These are phyloP conservation scores for Clavispora fructus DNA, from an alignment of 805 yeast genomes.

Conservation along the genomic window DNA sequence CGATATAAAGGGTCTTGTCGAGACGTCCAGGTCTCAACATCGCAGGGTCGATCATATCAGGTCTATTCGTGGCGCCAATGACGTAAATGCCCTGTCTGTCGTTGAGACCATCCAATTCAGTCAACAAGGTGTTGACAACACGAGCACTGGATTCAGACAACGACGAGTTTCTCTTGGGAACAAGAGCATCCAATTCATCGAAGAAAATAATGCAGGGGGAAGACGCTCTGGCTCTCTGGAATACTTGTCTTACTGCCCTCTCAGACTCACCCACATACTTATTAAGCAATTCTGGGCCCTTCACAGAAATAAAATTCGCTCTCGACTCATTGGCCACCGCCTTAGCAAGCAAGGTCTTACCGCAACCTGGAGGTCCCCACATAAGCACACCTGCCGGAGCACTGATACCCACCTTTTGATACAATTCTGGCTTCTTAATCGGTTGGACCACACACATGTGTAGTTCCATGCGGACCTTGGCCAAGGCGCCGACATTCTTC, in stretches of 20 bases:
- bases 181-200: slow-evolving; percentile 94
- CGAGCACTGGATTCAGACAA: slow-evolving; percentile 86
- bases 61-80: slow-evolving; percentile 94
- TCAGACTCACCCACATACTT: slow-evolving; percentile 97
- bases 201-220: slow-evolving; percentile 92
- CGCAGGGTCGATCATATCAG: slow-evolving; percentile 97
- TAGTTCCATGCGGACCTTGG: slow-evolving; percentile 74
- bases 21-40: slow-evolving; percentile 96
- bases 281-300: slow-evolving; percentile 92
- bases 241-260: slow-evolving; percentile 88
- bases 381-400: slow-evolving; percentile 95
- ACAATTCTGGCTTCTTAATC: slow-evolving; percentile 84
- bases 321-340: slow-evolving; percentile 97
- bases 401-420: slow-evolving; percentile 83
- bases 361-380: slow-evolving; percentile 99
- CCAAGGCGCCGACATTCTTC: slow-evolving; percentile 89
- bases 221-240: slow-evolving; percentile 86
- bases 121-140: slow-evolving; percentile 89
- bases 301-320: slow-evolving; percentile 91
- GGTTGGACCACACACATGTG: slow-evolving; percentile 99
- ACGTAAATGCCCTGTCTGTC: slow-evolving; percentile 92
- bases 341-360: slow-evolving; percentile 91
- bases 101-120: slow-evolving; percentile 92
- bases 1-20: slow-evolving; percentile 88
- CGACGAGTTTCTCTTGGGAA: slow-evolving; percentile 87